Percentiles rank a stretch among this genome's conserved stretches.
Conservation (phyloP, 1,284 basidiomycete species). For the Amylostereum areolatum region DNA sequence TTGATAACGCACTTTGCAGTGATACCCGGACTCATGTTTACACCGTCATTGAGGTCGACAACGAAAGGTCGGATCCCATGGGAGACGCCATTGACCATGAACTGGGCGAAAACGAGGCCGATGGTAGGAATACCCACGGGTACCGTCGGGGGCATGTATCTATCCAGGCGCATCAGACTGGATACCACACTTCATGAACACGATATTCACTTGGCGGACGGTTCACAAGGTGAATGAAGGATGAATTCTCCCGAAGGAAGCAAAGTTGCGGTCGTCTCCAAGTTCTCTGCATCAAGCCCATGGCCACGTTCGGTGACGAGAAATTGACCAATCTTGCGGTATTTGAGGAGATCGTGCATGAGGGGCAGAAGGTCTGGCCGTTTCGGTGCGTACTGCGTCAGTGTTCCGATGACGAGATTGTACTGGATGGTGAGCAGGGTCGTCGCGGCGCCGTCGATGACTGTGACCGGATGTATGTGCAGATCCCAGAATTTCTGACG, state of each 20-base stretch:
- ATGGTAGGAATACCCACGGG: conserved; percentile 45
- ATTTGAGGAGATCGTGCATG: conserved; percentile 22
- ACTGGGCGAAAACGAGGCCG: conserved; percentile 46
- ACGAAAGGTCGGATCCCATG: conserved; percentile 47
- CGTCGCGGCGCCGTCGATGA: conserved; percentile 24
- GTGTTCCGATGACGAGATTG: conserved; percentile 31
- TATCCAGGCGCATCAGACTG: conserved; percentile 16
- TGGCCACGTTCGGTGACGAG: conserved; percentile 31
- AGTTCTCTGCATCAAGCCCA: conserved; percentile 29
- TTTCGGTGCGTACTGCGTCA: conserved; percentile 19
- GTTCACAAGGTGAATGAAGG: conserved; percentile 23
- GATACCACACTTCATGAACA: neutral
- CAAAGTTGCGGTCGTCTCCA: conserved; percentile 31
- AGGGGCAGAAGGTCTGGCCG: conserved; percentile 19
- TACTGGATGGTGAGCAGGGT: conserved; percentile 31
- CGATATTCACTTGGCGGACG: conserved; percentile 22
- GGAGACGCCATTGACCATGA: conserved; percentile 42
- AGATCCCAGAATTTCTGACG: conserved; percentile 26
- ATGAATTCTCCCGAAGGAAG: conserved; percentile 23
- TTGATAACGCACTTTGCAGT: neutral
- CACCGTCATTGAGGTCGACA: conserved; percentile 34
- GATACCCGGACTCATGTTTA: conserved; percentile 8
- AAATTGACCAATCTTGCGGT: conserved; percentile 26
- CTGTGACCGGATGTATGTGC: conserved; percentile 24
- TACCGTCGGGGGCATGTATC: conserved; percentile 55